Percentiles rank a stretch among this genome's conserved stretches.
Evolutionary conservation across 345 rosid species (phyloP).

Genomic region (Citrus glauca): DNA sequence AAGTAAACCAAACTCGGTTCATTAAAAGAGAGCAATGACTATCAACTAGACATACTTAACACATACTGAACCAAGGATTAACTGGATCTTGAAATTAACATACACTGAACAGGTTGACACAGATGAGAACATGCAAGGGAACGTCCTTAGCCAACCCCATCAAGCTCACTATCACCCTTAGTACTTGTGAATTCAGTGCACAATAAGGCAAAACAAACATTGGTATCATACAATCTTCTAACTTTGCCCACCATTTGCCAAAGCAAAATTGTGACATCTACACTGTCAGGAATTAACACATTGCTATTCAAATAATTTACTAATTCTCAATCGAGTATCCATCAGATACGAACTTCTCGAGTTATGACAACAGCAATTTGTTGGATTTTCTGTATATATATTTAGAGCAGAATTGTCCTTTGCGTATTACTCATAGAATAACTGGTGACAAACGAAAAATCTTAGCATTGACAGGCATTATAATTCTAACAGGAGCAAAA

Average conservation of each 20-base stretch:
- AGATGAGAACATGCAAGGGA: neutral
- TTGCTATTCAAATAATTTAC: neutral
- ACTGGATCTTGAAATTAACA: neutral
- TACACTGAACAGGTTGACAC: neutral
- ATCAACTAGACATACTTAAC: neutral
- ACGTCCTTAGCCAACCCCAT: neutral
- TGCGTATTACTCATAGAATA: neutral
- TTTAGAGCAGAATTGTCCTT: neutral
- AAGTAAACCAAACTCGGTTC: neutral
- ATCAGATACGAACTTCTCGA: neutral
- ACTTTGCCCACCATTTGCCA: neutral
- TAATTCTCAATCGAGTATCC: neutral
- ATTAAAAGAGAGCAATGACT: neutral
- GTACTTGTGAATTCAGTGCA: neutral
- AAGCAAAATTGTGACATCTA: neutral
- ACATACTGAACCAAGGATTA: neutral
- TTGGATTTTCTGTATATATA: neutral
- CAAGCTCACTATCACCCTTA: neutral
- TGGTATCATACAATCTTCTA: neutral
- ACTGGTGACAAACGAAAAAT: neutral
- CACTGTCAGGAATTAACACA: neutral
- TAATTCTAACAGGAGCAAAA: neutral
- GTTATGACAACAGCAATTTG: slow-evolving; percentile 3
- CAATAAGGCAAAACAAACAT: neutral
- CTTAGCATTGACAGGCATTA: neutral